These are phyloP conservation scores for Carex myosuroides DNA, from an alignment of 176 grass and related monocot species.

Conservation along the genomic window DNA sequence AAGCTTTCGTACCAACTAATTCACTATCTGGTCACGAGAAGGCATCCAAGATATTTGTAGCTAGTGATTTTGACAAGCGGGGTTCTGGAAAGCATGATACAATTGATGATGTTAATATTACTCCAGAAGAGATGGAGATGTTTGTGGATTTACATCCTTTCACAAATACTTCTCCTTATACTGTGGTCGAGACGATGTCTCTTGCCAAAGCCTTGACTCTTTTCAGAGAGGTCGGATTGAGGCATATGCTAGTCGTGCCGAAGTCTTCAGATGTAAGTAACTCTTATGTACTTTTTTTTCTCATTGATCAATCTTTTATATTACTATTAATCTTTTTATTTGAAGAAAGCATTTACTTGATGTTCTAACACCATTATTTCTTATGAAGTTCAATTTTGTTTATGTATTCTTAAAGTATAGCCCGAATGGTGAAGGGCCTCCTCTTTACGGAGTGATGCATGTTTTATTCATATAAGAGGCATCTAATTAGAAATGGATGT, in stretches of 20 bases:
- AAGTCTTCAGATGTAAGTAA: constrained; percentile 67
- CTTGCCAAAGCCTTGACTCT: constrained; percentile 86
- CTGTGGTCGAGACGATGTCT: constrained; percentile 92
- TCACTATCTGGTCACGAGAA: constrained; percentile 17
- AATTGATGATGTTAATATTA: constrained; percentile 43
- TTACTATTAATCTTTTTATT: not conserved
- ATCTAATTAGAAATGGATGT: not conserved
- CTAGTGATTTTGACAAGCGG: constrained; percentile 74
- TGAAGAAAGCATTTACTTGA: not conserved
- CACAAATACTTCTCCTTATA: constrained; percentile 90
- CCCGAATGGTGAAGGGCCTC: not conserved
- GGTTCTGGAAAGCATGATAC: constrained; percentile 70
- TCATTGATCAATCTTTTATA: not conserved
- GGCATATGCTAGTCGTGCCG: constrained; percentile 78
- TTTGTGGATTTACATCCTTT: constrained; percentile 89
- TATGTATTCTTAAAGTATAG: not conserved
- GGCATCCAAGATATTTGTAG: constrained; percentile 40
- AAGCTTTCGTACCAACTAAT: constrained; percentile 34
- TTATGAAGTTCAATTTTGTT: not conserved
- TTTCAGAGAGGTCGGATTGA: constrained; percentile 87
- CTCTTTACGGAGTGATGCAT: not conserved
- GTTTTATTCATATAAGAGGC: not conserved
- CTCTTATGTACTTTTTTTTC: not conserved
- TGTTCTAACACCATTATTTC: not conserved
- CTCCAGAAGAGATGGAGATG: constrained; percentile 94